A percentile compares a stretch with the other conserved stretches of the same genome.
Evolutionary conservation across 108 stramenopile genomes (phyloP).

Genomic region (Bacterosira constricta): DNA sequence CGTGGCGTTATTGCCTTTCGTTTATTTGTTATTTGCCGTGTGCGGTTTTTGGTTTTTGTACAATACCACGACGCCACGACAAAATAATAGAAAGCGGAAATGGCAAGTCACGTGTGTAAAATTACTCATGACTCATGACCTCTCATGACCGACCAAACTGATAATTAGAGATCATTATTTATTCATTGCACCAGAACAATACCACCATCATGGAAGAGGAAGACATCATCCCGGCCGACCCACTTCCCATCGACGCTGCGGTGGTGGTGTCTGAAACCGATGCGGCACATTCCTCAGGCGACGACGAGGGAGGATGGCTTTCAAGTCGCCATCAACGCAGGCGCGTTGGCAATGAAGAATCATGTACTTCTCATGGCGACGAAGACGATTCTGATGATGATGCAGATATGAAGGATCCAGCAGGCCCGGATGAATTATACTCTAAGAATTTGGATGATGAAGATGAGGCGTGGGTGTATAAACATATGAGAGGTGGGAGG

Average conservation of each 20-base stretch:
- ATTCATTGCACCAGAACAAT: too few relatives aligned
- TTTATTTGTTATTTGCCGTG: too few relatives aligned
- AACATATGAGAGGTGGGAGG: constrained; percentile 67
- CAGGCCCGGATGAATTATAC: constrained; percentile 28
- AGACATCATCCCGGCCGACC: background rate
- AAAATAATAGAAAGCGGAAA: too few relatives aligned
- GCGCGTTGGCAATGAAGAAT: background rate
- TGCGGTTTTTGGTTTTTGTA: too few relatives aligned
- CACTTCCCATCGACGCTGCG: background rate
- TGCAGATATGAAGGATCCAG: constrained; percentile 4
- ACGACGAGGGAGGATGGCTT: constrained; percentile 20
- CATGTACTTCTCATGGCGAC: background rate
- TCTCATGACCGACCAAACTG: too few relatives aligned
- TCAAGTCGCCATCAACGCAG: background rate
- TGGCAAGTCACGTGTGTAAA: too few relatives aligned
- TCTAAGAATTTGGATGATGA: constrained; percentile 68
- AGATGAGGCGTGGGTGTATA: constrained; percentile 87
- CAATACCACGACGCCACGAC: too few relatives aligned
- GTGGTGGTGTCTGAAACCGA: constrained; percentile 43
- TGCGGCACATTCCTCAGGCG: constrained; percentile 29
- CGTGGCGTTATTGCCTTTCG: too few relatives aligned
- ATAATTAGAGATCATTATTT: too few relatives aligned
- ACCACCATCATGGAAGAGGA: background rate
- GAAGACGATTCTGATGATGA: constrained; percentile 10
- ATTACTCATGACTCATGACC: too few relatives aligned